Evolutionary conservation across 2,329 filamentous ascomycete genomes (phyloP), one percentile per base, ranked within the genome.

Genomic region (Xylariaceae sp.): DNA sequence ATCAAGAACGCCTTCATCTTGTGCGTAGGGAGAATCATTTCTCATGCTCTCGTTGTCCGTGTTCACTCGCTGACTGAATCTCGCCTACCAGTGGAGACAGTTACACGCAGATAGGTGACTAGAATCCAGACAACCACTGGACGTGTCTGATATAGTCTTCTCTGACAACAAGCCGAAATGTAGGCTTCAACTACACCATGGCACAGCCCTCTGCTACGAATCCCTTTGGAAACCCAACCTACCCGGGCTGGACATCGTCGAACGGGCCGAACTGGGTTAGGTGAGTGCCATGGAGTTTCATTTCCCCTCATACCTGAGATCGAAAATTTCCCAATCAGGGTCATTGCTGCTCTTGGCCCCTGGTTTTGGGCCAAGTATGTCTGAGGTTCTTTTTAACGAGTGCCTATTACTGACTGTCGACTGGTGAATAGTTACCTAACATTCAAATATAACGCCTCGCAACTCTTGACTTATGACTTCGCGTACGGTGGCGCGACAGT

Each of bases 221-320:
- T 63, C 84, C 85, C 0, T 75, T 88, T 50, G 86, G 86, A 0
- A 88, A 88, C 65, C 85, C 85, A 0, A 62, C 74, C 0, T 83
- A 81, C 62, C 80, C 79, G 0, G 78, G 80, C 18, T 78, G 71
- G 63, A 82, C 80, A 18, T 76, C 78, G 0, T 73, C 76, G 4
- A 78, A 78, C 18, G 81, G 81, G 9, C 69, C 74, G 18, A 82
- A 83, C 65, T 83, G 80, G 80, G 73, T 82, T 39, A 13, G 57
- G 62, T 63, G 4, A 57, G 62, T 63, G 3, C 49, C 49, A 35
- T 13, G 49, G 10, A 4, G 9, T 30, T 13, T 34, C 11, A 13
- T 3, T 8, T 8, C 23, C 17, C 11, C 11, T 7, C 11, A 7
- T 6, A 13, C 23, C 23, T 10, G 9, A 7, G 13, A 11, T 23